Conservation (phyloP, 495 filamentous ascomycete species). For the Xylaria curta region DNA sequence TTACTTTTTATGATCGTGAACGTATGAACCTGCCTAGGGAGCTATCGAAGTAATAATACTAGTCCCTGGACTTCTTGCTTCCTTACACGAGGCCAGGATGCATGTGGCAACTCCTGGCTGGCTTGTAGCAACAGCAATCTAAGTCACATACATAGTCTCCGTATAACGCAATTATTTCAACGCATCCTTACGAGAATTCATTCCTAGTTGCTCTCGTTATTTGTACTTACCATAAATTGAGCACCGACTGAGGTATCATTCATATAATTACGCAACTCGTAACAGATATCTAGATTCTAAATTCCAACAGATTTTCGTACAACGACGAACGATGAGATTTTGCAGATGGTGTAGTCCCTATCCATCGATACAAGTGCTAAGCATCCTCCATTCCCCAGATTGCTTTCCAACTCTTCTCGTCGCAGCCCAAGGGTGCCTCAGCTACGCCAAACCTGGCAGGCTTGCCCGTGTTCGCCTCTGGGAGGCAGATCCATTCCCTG, state of each 20-base stretch:
- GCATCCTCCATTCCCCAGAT: constrained; percentile 62
- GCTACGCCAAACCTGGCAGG: constrained; percentile 64
- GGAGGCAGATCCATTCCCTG: constrained; percentile 80
- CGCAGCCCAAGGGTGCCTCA: constrained; percentile 59
- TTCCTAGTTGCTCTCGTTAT: no score
- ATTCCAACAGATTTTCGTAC: background rate
- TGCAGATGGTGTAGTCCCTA: background rate
- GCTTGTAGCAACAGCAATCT: no score
- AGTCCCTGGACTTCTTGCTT: background rate
- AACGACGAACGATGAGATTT: background rate
- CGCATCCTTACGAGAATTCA: no score
- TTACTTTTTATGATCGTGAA: background rate
- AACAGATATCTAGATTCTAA: background rate
- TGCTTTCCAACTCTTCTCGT: constrained; percentile 61
- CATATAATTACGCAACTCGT: background rate
- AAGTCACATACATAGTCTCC: no score
- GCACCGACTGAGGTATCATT: background rate
- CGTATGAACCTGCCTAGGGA: background rate
- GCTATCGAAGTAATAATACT: background rate
- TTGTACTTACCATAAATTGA: background rate
- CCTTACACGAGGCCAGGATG: background rate
- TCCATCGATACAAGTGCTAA: background rate
- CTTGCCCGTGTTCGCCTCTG: constrained; percentile 62
- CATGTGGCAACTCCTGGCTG: no score
- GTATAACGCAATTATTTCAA: no score